Conservation (phyloP, 768 basidiomycete genomes). For the Leccinum aurantiacum region DNA sequence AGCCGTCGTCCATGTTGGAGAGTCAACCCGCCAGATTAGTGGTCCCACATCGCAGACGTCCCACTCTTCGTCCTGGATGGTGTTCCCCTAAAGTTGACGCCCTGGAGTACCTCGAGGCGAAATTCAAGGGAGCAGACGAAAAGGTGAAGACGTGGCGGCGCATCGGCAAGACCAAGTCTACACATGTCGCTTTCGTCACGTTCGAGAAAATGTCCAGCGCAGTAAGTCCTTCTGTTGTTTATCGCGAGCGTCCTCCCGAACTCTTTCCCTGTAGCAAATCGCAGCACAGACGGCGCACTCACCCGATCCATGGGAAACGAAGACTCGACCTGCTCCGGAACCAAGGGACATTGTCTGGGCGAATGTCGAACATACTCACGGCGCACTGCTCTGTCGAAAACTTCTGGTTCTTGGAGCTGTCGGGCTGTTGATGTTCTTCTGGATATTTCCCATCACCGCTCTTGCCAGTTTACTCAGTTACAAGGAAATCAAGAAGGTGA, state of each 20-base stretch:
- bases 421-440: constrained; percentile 78
- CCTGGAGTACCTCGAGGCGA: constrained; percentile 79
- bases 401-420: constrained; percentile 69
- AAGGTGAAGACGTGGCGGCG: constrained; percentile 72
- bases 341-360: constrained; percentile 96
- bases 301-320: constrained; percentile 60
- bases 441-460: constrained; percentile 88
- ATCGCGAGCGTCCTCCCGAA: not conserved
- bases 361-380: constrained; percentile 71
- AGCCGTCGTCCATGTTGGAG: constrained; percentile 52
- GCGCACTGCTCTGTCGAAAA: constrained; percentile 63
- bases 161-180: constrained; percentile 74
- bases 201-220: constrained; percentile 95
- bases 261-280: constrained; percentile 62
- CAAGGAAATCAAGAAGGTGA: constrained; percentile 85
- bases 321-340: constrained; percentile 82
- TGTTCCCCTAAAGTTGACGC: constrained; percentile 82
- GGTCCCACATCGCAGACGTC: constrained; percentile 72
- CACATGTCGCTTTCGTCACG: constrained; percentile 89
- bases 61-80: constrained; percentile 74
- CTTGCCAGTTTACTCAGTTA: constrained; percentile 89
- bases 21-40: constrained; percentile 59
- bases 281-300: constrained; percentile 84
- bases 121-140: constrained; percentile 82
- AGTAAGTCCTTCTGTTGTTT: constrained; percentile 43